These are phyloP conservation scores for Trichosporon coremiiforme DNA, from an alignment of 1,284 basidiomycete species.

Conservation along the genomic window DNA sequence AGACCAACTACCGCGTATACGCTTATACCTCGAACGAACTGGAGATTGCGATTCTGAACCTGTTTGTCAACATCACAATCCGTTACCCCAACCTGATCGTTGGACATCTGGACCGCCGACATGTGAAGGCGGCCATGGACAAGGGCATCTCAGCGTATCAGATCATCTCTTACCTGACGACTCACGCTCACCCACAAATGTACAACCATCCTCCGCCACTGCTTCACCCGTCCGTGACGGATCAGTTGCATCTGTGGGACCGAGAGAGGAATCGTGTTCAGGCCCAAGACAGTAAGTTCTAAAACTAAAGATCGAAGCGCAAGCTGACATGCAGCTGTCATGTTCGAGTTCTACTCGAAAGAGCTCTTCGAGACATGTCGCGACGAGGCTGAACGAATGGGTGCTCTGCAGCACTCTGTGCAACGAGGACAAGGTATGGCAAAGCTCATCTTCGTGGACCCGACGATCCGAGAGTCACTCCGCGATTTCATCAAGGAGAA, in stretches of 20 bases:
- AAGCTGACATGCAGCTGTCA: slow-evolving; percentile 37
- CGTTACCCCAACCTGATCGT: slow-evolving; percentile 96
- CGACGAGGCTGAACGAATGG: slow-evolving; percentile 44
- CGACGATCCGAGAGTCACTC: slow-evolving; percentile 45
- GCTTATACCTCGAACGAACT: slow-evolving; percentile 97
- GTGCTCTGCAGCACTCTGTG: slow-evolving; percentile 36
- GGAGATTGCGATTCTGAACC: slow-evolving; percentile 92
- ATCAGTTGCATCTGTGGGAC: slow-evolving; percentile 98
- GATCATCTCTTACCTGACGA: slow-evolving; percentile 91
- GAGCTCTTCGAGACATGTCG: slow-evolving; percentile 51
- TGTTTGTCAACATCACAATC: slow-evolving; percentile 89
- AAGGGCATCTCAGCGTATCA: slow-evolving; percentile 97
- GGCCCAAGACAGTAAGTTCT: slow-evolving; percentile 71
- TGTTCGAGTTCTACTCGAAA: slow-evolving; percentile 52
- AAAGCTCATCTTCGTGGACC: slow-evolving; percentile 50
- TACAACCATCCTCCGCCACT: slow-evolving; percentile 67
- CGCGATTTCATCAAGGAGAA: slow-evolving; percentile 48
- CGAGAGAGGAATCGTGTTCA: slow-evolving; percentile 90
- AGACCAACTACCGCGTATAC: slow-evolving; percentile 98
- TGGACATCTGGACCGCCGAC: slow-evolving; percentile 89
- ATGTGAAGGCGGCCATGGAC: slow-evolving; percentile 87
- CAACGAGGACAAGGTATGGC: slow-evolving; percentile 24
- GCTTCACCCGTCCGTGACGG: slow-evolving; percentile 71
- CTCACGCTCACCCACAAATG: slow-evolving; percentile 98
- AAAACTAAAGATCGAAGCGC: no score